Base-by-base conservation (phyloP, 1,139 yeast genomes). In the Candida tunisiensis region DNA sequence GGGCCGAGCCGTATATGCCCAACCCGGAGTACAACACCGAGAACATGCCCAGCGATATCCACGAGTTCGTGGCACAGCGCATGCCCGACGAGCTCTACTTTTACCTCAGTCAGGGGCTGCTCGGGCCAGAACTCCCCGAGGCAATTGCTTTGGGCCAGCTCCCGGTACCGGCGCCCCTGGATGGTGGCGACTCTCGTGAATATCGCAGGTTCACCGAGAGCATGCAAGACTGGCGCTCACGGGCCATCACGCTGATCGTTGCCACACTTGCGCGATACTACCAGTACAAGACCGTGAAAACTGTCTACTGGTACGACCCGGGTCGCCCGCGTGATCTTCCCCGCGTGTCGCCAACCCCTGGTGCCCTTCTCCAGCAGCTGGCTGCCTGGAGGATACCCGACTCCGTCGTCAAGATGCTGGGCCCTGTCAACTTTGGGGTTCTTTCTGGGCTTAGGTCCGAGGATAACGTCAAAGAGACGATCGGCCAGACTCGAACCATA, bases 51-150 rank as follows among this genome's bases (percentile, higher is more conserved):
- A 67, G 68, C 35, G 92, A 83, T 47, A 60, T 80, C 14, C 92
- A 80, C 44, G 88, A 75, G 27, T 66, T 85, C 29, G 64, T 88
- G 28, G 83, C 93, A 4, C 85, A 79, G 47, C 66, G 91, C 43
- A 59, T 88, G 29, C 93, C 96, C 1, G 79, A 83, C 26, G 96
- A 85, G 51, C 60, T 78, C 25, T 74, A 71, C 45, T 82, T 75
- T 45, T 88, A 83, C 50, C 70, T 73, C 43, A 74, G 92, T 1
- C 53, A 77, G 29, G 98, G 96, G 1, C 48, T 85, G 23, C 56
- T 77, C 15, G 69, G 77, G 6, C 60, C 78, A 6, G 71, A 69
- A 33, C 48, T 79, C 22, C 59, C 78, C 28, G 79, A 77, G 36
- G 68, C 82, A 0, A 60, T 83, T 14, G 62, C 79, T 1, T 69